A percentile compares a stretch with the other conserved stretches of the same genome.
Conservation (phyloP, 2,329 filamentous ascomycete species). For the Diplodia corticola region DNA sequence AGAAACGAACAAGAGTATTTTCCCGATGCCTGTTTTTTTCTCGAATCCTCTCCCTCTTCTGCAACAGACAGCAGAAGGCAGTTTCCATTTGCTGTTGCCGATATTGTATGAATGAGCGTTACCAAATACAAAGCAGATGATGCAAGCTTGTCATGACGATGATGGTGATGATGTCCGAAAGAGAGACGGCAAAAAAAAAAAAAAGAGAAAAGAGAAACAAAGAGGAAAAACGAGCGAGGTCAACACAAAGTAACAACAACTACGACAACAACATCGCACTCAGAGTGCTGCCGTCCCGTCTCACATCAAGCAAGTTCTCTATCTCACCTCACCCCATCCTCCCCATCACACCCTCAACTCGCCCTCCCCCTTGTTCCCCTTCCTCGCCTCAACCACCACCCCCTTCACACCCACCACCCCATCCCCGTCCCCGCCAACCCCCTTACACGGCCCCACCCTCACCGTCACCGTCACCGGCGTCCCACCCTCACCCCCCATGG, state of each 20-base stretch:
- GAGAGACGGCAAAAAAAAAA: constrained; percentile 1
- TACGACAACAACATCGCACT: not conserved
- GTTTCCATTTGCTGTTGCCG: not conserved
- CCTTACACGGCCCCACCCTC: not conserved
- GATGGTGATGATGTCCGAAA: not conserved
- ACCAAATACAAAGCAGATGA: not conserved
- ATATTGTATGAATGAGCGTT: constrained; percentile 12
- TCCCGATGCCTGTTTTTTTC: not conserved
- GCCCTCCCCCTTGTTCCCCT: not conserved
- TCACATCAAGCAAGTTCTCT: not conserved
- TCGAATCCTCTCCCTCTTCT: not conserved
- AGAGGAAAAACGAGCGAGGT: not conserved
- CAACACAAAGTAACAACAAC: not conserved
- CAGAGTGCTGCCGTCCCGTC: not conserved
- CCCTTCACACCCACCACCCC: not conserved
- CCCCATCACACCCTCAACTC: not conserved
- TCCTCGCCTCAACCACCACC: not conserved
- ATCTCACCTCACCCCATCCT: not conserved
- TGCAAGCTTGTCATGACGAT: not conserved
- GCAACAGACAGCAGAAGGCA: not conserved
- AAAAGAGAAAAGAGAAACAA: not conserved
- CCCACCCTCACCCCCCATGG: not conserved
- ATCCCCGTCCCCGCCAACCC: not conserved
- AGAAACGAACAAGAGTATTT: not conserved
- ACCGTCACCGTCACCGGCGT: not conserved